Conservation (phyloP, 371 early-diverging fungal genomes). For the Saksenaea vasiformis region DNA sequence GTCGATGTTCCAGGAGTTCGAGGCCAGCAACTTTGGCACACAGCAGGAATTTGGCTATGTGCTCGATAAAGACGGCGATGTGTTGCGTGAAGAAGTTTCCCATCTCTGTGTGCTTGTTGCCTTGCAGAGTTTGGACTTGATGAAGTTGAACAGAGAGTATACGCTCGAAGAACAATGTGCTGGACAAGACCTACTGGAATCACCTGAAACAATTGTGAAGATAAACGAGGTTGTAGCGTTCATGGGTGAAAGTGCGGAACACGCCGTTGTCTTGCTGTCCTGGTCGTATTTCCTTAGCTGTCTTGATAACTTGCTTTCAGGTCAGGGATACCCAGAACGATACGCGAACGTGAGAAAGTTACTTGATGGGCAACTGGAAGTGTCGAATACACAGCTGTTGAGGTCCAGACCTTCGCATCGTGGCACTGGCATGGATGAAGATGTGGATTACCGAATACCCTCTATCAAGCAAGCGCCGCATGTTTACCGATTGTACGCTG, state of each 20-base stretch:
- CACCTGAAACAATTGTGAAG: conserved; percentile 24
- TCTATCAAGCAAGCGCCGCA: conserved; percentile 24
- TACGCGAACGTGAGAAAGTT: conserved; percentile 19
- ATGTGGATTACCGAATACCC: not conserved
- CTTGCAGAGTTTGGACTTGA: conserved; percentile 6
- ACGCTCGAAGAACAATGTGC: conserved; percentile 3
- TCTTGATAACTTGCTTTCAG: conserved; percentile 14
- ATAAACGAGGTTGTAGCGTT: conserved; percentile 32
- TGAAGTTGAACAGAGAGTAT: not conserved
- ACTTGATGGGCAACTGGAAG: conserved; percentile 8
- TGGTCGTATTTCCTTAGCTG: conserved; percentile 44
- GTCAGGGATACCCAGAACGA: conserved; percentile 6
- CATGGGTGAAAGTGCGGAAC: conserved; percentile 28
- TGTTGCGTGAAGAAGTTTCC: conserved; percentile 23
- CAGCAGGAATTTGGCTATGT: conserved; percentile 33
- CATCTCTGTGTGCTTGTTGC: conserved; percentile 20
- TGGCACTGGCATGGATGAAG: not conserved
- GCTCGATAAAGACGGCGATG: conserved; percentile 32
- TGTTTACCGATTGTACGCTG: conserved; percentile 27
- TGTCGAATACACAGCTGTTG: conserved; percentile 11
- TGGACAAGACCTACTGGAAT: conserved; percentile 12
- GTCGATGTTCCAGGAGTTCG: conserved; percentile 39
- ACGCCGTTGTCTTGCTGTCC: conserved; percentile 37
- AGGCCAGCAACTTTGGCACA: conserved; percentile 38
- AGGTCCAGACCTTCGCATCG: conserved; percentile 19